These are phyloP conservation scores for Erodium moschatum DNA, from an alignment of 441 rosid genomes.

Conservation along the genomic window DNA sequence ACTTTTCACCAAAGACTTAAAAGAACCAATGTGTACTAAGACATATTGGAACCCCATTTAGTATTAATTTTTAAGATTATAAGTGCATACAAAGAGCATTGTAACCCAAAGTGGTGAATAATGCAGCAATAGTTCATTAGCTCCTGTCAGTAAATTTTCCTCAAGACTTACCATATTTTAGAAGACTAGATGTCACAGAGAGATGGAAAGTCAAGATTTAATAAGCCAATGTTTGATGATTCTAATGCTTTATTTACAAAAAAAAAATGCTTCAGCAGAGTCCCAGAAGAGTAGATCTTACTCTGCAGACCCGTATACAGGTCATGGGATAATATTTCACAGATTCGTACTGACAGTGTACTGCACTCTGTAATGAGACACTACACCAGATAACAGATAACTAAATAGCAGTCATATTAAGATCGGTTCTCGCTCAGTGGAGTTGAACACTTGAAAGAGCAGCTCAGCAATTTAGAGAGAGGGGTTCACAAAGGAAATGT, in stretches of 20 bases:
- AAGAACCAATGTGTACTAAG: too few relatives aligned
- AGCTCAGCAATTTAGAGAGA: not conserved
- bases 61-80: too few relatives aligned
- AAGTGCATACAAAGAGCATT: too few relatives aligned
- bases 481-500: not conserved
- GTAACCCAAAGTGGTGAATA: too few relatives aligned
- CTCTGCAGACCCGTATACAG: not conserved
- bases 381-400: not conserved
- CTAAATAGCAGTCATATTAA: not conserved
- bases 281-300: constrained; percentile 1
- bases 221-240: not conserved
- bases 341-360: not conserved
- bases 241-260: not conserved
- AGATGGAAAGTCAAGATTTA: not conserved
- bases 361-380: constrained; percentile 4
- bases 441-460: not conserved
- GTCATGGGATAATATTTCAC: not conserved
- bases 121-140: too few relatives aligned
- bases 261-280: not conserved
- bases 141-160: too few relatives aligned
- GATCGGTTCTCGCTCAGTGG: not conserved
- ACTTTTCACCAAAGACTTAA: too few relatives aligned
- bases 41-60: too few relatives aligned
- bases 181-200: not conserved
- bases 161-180: too few relatives aligned